Conservation (phyloP, 768 basidiomycete genomes). For the Pleurotus platypus region DNA sequence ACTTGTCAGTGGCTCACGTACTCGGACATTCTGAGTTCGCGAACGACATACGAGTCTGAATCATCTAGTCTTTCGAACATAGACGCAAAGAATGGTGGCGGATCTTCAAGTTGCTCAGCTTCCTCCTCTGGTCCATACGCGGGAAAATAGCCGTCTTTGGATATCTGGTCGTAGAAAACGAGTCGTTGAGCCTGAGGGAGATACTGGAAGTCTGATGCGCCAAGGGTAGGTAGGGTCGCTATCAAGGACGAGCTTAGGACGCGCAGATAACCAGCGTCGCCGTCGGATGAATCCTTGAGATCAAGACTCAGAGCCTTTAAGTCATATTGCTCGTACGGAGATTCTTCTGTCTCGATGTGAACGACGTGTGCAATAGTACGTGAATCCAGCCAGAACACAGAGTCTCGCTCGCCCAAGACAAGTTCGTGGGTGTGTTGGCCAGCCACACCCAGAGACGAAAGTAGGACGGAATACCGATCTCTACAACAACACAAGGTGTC, state of each 20-base stretch:
- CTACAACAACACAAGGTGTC: background rate
- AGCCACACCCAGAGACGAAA: background rate
- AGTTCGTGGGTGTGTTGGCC: background rate
- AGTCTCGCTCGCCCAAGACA: background rate
- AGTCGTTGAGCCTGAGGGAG: background rate
- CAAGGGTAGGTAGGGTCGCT: background rate
- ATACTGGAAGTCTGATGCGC: background rate
- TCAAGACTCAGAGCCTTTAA: background rate
- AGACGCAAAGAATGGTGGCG: background rate
- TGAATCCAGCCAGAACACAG: slow-evolving; percentile 3
- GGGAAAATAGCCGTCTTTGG: background rate
- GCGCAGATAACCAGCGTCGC: background rate
- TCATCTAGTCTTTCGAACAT: background rate
- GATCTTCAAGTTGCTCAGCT: background rate
- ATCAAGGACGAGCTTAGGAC: background rate
- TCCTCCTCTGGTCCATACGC: background rate
- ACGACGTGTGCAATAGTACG: background rate
- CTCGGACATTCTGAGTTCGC: too few relatives aligned
- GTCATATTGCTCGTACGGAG: background rate
- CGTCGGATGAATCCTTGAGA: background rate
- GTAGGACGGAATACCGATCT: background rate
- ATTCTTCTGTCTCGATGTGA: background rate
- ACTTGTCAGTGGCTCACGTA: too few relatives aligned
- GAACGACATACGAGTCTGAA: too few relatives aligned
- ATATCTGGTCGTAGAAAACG: background rate